A percentile compares a stretch with the other conserved stretches of the same genome.
Evolutionary conservation across 2,329 filamentous ascomycete genomes (phyloP).

Genomic region (Pseudogymnoascus sp.): DNA sequence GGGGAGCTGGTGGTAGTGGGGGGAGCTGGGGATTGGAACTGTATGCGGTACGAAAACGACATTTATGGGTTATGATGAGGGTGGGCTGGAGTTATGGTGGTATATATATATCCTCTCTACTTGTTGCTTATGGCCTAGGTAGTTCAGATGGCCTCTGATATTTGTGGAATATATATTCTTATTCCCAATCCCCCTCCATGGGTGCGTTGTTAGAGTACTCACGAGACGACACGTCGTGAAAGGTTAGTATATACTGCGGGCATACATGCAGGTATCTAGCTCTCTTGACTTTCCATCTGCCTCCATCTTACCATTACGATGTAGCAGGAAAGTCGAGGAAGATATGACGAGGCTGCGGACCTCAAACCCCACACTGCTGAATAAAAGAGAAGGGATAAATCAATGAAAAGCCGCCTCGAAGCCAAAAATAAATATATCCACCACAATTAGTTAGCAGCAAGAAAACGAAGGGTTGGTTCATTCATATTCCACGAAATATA

Average conservation of each 20-base stretch:
- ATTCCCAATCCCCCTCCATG: background rate
- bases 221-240: background rate
- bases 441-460: background rate
- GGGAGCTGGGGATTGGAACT: background rate
- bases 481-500: background rate
- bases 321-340: background rate
- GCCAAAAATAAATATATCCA: background rate
- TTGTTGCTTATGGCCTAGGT: background rate
- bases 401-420: background rate
- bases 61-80: background rate
- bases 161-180: background rate
- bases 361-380: background rate
- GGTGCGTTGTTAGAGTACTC: background rate
- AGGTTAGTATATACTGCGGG: background rate
- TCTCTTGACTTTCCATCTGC: background rate
- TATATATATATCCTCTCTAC: background rate
- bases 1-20: constrained; percentile 24
- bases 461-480: background rate
- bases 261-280: background rate
- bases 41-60: background rate
- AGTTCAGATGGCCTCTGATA: background rate
- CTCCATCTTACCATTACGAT: background rate
- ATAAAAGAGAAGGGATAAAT: background rate
- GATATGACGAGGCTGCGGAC: background rate
- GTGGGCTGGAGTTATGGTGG: background rate